Base-by-base conservation (phyloP, 2,329 filamentous ascomycete species). In the Aspergillus sp. region DNA sequence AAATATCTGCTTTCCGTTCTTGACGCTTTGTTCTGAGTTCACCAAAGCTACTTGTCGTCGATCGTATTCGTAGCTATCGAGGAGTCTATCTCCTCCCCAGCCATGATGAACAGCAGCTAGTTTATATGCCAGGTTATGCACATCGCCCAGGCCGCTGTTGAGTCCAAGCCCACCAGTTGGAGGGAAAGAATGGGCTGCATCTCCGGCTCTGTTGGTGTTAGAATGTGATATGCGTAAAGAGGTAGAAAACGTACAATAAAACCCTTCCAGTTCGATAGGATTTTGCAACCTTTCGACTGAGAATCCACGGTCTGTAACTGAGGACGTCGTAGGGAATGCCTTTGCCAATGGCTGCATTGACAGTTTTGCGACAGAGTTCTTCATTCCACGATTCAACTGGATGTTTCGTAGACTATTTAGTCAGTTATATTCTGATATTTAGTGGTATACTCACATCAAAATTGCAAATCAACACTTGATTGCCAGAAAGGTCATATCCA, bases 131-230 rank as follows among this genome's bases (percentile, higher is more conserved):
- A 79, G 64, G 46, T 78, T 78, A 29, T 73, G 62, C 3, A 72
- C 69, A 42, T 78, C 75, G 6, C 73, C 70, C 5, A 79, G 59
- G 0, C 75, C 74, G 0, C 69, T 71, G 51, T 79, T 78, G 63
- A 80, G 72, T 2, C 77, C 77, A 43, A 78, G 75, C 0, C 74
- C 77, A 1, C 75, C 76, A 0, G 71, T 71, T 0, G 74, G 74
- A 29, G 67, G 74, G 45, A 80, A 76, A 6, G 75, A 75, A 47
- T 80, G 76, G 1, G 74, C 75, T 4, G 76, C 75, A 46, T 81
- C 77, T 13, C 77, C 77, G 3, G 72, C 75, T 27, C 56, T 58
- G 8, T 7, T 6, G 13, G 19, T n/a, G 11, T 31, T 12, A 30
- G 8, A 37, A 7, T 26, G 13, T 40, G 32, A n/a, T 28, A 29